Base-by-base conservation (phyloP, 228 moss, liverwort and hornwort genomes). In the Sphagnum magellanicum region DNA sequence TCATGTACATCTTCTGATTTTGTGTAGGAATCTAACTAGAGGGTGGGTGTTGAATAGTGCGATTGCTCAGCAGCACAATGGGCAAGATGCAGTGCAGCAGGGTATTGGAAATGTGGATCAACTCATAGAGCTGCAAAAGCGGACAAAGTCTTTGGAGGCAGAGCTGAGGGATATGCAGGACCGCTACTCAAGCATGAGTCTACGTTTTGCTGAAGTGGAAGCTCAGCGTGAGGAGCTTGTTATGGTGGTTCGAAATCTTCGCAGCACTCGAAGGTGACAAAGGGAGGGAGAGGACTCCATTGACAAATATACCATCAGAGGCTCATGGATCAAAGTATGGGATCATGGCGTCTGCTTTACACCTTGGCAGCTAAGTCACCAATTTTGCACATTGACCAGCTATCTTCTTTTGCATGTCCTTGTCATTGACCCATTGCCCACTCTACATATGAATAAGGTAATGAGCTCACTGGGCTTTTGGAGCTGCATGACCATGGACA, bases 131-230 rank as follows among this genome's bases (percentile, higher is more conserved):
- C 67, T 91, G 65, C 90, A 86, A 67, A 89, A 81, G 65, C 83
- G 84, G 64, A 84, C 89, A 17, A 86, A 84, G 66, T 89, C 89
- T 66, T 67, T 88, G 73, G 91, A 94, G 76, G 77, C 83, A 63
- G 94, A 94, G 73, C 90, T 83, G 74, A 89, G 88, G 75, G 94
- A 94, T 66, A 84, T 94, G 74, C 86, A 91, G 49, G 94, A 94
- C 74, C 84, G 94, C 49, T 94, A 90, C 73, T 86, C 91, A 48
- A 71, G 89, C 52, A 94, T 91, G 90, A 94, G 94, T 79, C 78
- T 94, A 72, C 81, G 81, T 48, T 94, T 89, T 77, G 94, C 94
- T 49, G 91, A 94, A 76, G 94, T 90, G 68, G 91, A 91, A 68
- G 88, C 75, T 50, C 86, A 94, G 72, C 79, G 84, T 50, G 91